Percentiles rank a stretch among this genome's conserved stretches.
Evolutionary conservation across 2,329 filamentous ascomycete species (phyloP).

Genomic region (Dactylellina leptospora): DNA sequence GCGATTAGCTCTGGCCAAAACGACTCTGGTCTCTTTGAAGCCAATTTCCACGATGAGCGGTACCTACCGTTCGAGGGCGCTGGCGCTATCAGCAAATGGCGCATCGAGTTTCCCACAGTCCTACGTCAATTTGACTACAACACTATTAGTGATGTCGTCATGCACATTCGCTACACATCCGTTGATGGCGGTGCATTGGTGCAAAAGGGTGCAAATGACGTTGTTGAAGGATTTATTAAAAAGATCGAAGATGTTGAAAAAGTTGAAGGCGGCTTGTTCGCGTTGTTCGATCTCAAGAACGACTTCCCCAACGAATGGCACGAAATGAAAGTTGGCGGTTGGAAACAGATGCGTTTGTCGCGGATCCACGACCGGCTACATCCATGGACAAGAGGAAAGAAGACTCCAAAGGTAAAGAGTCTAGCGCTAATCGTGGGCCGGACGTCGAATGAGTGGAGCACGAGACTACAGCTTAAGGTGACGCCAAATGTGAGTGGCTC

Average conservation of each 20-base stretch:
- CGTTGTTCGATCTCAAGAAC: constrained; percentile 7
- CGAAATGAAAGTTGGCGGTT: neutral
- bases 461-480: neutral
- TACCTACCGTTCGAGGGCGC: constrained; percentile 61
- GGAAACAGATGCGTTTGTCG: neutral
- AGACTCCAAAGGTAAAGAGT: neutral
- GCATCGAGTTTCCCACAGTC: constrained; percentile 56
- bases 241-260: neutral
- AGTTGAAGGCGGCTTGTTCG: neutral
- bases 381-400: neutral
- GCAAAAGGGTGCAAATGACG: constrained; percentile 33
- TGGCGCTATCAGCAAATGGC: constrained; percentile 59
- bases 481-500: neutral
- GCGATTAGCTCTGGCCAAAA: constrained; percentile 55
- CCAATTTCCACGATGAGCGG: constrained; percentile 58
- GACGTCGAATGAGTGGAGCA: neutral
- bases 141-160: constrained; percentile 59
- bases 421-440: neutral
- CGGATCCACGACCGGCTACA: neutral
- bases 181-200: constrained; percentile 58
- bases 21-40: constrained; percentile 60
- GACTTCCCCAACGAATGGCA: constrained; percentile 13
- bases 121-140: constrained; percentile 59
- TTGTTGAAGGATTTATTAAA: neutral
- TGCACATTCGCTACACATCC: constrained; percentile 60